Conservation (phyloP, 768 basidiomycete genomes). For the Hygrocybe punicea region DNA sequence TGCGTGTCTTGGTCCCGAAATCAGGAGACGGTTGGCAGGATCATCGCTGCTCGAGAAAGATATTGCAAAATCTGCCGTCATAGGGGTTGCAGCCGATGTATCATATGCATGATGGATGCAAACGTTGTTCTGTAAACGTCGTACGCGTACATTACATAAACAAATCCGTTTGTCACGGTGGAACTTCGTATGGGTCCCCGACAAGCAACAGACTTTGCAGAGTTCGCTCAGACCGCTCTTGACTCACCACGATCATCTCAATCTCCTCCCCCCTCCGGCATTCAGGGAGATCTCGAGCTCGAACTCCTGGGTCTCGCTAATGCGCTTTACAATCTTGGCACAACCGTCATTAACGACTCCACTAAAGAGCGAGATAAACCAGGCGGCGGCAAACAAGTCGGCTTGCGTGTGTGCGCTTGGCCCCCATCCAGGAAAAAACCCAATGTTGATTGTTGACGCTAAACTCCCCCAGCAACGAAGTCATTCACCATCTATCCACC, state of each 20-base stretch:
- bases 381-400: slow-evolving; percentile 70
- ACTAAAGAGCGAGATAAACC: slow-evolving; percentile 75
- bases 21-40: no score
- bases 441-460: slow-evolving; percentile 5
- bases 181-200: background rate
- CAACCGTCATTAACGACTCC: slow-evolving; percentile 78
- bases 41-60: no score
- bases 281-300: slow-evolving; percentile 71
- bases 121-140: no score
- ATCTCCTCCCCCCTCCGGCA: slow-evolving; percentile 64
- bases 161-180: no score
- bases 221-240: slow-evolving; percentile 36
- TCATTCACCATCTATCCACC: slow-evolving; percentile 59
- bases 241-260: slow-evolving; percentile 73
- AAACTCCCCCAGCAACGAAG: slow-evolving; percentile 62
- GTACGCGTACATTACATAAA: no score
- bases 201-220: background rate
- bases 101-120: no score
- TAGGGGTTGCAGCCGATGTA: no score
- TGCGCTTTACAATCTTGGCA: slow-evolving; percentile 75
- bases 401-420: slow-evolving; percentile 65
- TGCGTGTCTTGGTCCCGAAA: no score
- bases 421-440: slow-evolving; percentile 2
- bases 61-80: no score
- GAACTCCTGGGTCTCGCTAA: slow-evolving; percentile 75